These are phyloP conservation scores for Cutaneotrichosporon sp. DNA, from an alignment of 1,284 basidiomycete species.

Conservation along the genomic window DNA sequence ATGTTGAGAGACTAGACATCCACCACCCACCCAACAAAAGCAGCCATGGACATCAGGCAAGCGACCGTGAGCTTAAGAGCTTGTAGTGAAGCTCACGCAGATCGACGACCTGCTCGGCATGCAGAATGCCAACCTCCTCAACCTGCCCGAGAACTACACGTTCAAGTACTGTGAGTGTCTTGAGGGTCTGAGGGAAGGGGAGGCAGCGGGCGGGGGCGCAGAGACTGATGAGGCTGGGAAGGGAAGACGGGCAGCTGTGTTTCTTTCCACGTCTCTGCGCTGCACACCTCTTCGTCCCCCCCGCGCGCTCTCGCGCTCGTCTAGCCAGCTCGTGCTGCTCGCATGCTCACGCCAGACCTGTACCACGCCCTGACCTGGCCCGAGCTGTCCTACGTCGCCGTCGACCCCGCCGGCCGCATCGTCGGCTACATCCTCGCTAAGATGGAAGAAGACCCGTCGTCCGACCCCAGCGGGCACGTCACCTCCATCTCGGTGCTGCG, in stretches of 20 bases:
- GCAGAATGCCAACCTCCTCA: slow-evolving; percentile 87
- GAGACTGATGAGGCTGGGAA: background rate
- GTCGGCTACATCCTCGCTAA: slow-evolving; percentile 95
- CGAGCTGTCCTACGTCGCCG: slow-evolving; percentile 89
- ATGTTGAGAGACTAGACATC: background rate
- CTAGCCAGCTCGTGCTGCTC: background rate
- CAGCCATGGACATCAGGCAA: slow-evolving; percentile 58
- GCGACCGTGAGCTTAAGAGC: slow-evolving; percentile 51
- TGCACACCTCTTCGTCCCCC: too few relatives aligned
- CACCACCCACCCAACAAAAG: slow-evolving; percentile 7
- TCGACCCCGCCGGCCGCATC: slow-evolving; percentile 82
- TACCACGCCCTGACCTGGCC: slow-evolving; percentile 92
- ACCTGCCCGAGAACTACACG: slow-evolving; percentile 82
- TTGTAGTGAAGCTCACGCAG: slow-evolving; percentile 30
- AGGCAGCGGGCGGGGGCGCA: background rate
- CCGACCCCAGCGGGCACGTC: slow-evolving; percentile 76
- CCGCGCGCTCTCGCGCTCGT: too few relatives aligned
- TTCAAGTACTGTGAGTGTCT: slow-evolving; percentile 76
- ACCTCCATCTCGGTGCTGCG: slow-evolving; percentile 88
- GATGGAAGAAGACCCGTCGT: slow-evolving; percentile 75
- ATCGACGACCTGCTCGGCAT: slow-evolving; percentile 74
- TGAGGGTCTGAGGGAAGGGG: background rate
- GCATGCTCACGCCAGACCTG: slow-evolving; percentile 62
- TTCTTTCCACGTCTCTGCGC: too few relatives aligned
- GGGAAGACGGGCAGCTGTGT: too few relatives aligned